These are phyloP conservation scores for Cercospora janseana DNA, from an alignment of 2,329 filamentous ascomycete species.

Conservation along the genomic window DNA sequence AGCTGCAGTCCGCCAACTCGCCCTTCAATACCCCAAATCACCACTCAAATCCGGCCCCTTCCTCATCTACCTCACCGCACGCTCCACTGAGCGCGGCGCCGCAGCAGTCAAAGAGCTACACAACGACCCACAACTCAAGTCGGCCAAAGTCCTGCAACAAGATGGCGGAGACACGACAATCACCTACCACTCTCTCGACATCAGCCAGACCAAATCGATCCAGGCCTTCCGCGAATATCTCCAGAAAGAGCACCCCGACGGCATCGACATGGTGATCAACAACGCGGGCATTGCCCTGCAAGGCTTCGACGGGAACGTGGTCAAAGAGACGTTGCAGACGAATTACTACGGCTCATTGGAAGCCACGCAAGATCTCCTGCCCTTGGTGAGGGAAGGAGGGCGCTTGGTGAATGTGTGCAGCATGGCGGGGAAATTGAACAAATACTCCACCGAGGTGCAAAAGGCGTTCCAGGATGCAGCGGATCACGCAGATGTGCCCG, in stretches of 20 bases:
- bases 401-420: constrained; percentile 53
- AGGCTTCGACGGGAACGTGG: constrained; percentile 47
- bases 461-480: constrained; percentile 43
- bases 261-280: constrained; percentile 55
- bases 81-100: constrained; percentile 49
- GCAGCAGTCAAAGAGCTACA: constrained; percentile 47
- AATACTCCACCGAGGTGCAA: constrained; percentile 47
- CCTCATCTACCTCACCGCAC: constrained; percentile 55
- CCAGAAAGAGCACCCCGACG: constrained; percentile 47
- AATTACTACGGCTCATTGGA: constrained; percentile 56
- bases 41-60: constrained; percentile 49
- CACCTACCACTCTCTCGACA: constrained; percentile 50
- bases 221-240: constrained; percentile 44
- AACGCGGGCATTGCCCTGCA: constrained; percentile 47
- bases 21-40: constrained; percentile 54
- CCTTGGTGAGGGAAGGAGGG: constrained; percentile 46
- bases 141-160: constrained; percentile 46
- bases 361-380: constrained; percentile 47
- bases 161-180: constrained; percentile 49
- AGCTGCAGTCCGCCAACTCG: constrained; percentile 50
- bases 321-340: constrained; percentile 49
- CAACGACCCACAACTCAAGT: constrained; percentile 46
- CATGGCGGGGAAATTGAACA: constrained; percentile 46
- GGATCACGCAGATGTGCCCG: constrained; percentile 33
- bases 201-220: constrained; percentile 48